Evolutionary conservation across 257 asterid genomes (phyloP).

Genomic region (Nemophila menziesii): DNA sequence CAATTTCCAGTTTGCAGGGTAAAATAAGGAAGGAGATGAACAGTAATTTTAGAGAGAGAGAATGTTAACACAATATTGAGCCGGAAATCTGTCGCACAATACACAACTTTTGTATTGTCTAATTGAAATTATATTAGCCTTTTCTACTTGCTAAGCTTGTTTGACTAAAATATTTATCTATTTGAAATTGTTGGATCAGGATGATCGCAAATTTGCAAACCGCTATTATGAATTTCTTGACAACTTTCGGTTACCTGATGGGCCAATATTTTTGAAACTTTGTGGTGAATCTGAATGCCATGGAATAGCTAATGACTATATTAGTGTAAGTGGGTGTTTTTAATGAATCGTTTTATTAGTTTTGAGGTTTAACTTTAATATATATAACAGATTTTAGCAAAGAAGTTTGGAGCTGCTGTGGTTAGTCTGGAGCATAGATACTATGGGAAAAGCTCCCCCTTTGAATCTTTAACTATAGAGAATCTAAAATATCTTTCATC

Average conservation of each 20-base stretch:
- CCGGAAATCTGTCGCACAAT: too few species aligned
- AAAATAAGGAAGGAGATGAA: too few species aligned
- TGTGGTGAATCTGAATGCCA: conserved; percentile 85
- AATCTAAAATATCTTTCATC: conserved; percentile 84
- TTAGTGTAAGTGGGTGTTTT: conserved; percentile 28
- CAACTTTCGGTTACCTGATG: conserved; percentile 58
- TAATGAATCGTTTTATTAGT: conserved; percentile 4
- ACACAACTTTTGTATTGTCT: too few species aligned
- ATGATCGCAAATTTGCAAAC: conserved; percentile 59
- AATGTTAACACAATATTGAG: too few species aligned
- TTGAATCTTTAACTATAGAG: conserved; percentile 51
- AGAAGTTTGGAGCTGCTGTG: conserved; percentile 90
- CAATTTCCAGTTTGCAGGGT: too few species aligned
- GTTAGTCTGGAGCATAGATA: conserved; percentile 89
- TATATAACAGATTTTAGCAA: conserved; percentile 68
- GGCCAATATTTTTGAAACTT: conserved; percentile 76
- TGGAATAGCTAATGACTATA: conserved; percentile 78
- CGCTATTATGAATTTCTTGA: conserved; percentile 85
- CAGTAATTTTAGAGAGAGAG: too few species aligned
- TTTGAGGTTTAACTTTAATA: conserved; percentile 19
- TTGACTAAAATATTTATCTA: too few species aligned
- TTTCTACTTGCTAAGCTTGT: too few species aligned
- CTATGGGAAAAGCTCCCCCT: conserved; percentile 88
- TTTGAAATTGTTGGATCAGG: conserved; percentile 31
- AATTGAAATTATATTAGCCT: too few species aligned